Evolutionary conservation across 139 green algal species (phyloP).

Genomic region (Coelastrella sp.): DNA sequence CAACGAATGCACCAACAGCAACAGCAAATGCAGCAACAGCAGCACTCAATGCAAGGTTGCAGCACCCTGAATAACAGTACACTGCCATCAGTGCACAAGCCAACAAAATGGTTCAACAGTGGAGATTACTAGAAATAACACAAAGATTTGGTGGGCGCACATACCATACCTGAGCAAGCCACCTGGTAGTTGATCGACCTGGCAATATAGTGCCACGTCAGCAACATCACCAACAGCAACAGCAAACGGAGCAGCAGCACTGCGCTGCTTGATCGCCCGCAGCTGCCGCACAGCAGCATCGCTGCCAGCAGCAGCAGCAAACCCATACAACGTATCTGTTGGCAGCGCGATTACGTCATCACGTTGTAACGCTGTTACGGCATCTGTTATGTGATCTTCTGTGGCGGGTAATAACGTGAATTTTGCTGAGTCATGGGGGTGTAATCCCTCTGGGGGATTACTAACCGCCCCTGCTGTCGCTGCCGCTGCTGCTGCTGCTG

Average conservation of each 20-base stretch:
- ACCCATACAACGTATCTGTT: conserved; percentile 81
- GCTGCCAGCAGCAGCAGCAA: conserved; percentile 56
- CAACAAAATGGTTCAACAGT: too few relatives aligned
- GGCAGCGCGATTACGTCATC: conserved; percentile 65
- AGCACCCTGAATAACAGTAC: conserved; percentile 5
- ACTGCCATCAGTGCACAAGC: too few relatives aligned
- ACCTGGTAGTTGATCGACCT: conserved; percentile 55
- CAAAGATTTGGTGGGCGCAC: not conserved
- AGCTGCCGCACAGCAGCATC: conserved; percentile 60
- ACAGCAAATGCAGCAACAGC: conserved; percentile 79
- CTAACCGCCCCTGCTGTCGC: not conserved
- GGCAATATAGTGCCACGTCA: conserved; percentile 60
- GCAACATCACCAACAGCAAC: conserved; percentile 74
- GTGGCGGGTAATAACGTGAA: conserved; percentile 29
- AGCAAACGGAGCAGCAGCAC: conserved; percentile 61
- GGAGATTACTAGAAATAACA: too few relatives aligned
- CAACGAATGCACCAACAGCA: conserved; percentile 66
- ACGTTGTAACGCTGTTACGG: conserved; percentile 2
- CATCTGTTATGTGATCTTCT: conserved; percentile 6
- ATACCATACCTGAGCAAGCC: conserved; percentile 57
- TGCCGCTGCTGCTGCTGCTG: conserved; percentile 16
- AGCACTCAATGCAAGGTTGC: conserved; percentile 5
- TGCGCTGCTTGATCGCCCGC: conserved; percentile 73
- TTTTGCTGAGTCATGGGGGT: not conserved
- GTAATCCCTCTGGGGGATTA: not conserved